Evolutionary conservation across 768 basidiomycete species (phyloP), one percentile per base, ranked within the genome.

Genomic region (Tylopilus vinaceipallidus): DNA sequence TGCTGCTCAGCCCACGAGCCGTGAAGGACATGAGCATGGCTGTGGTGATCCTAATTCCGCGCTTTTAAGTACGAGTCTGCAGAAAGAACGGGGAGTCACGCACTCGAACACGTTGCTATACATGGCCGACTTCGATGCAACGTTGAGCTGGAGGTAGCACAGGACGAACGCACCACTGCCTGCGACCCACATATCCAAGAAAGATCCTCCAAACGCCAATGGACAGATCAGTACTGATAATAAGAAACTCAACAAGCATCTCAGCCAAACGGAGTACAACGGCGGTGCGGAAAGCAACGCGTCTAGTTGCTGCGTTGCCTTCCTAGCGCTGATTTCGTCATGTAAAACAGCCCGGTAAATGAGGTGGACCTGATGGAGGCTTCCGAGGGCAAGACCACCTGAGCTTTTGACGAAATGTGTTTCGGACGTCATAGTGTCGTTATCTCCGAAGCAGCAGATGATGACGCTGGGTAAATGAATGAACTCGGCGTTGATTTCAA

Each of bases 51-150:
- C 91, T 93, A 33, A 27, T 44, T 45, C 26, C n/a, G 44, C 23
- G 6, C 32, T 20, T 16, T 55, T 62, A 24, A 66, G 43, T 37
- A 50, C 29, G 22, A 26, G 13, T 10, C 24, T 13, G 6, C 20
- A 39, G 29, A 23, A 24, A 45, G 4, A 30, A 49, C 20, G 27
- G 33, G 45, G 47, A 26, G 22, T 29, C 46, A 35, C 41, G 66
- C 61, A 93, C 93, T 95, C 93, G 56, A 93, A 95, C 44, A 95
- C 90, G 59, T 91, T 93, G 40, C 90, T 88, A 64, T 92, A 93
- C 63, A 93, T 74, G 0, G 84, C 75, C 60, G 84, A 91, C 67
- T 86, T 88, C 35, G 79, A 73, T 14, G 88, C 90, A 14, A 90
- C 81, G 44, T 73, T 75, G 26, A 91, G 79, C 57, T 92, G 89